These are phyloP conservation scores for Tarenaya hassleriana DNA, from an alignment of 345 rosid genomes.

Conservation along the genomic window DNA sequence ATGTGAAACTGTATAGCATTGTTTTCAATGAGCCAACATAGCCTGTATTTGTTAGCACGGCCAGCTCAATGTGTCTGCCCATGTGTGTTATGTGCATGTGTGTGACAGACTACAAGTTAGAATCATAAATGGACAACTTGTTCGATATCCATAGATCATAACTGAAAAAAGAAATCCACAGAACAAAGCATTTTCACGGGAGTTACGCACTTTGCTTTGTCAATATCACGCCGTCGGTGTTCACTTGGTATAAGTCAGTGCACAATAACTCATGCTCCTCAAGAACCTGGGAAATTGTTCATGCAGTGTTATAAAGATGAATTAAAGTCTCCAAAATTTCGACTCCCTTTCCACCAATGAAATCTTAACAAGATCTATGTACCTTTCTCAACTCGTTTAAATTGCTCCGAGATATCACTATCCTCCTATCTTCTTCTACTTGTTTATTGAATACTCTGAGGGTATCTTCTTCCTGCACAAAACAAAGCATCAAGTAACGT, in stretches of 20 bases:
- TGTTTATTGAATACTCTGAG: constrained; percentile 75
- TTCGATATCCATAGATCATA: constrained; percentile 4
- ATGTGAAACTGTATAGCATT: background rate
- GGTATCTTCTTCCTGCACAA: constrained; percentile 69
- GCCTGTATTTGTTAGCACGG: background rate
- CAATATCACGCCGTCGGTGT: constrained; percentile 75
- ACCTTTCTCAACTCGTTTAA: constrained; percentile 80
- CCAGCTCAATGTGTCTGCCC: background rate
- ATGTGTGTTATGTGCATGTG: background rate
- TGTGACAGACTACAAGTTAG: background rate
- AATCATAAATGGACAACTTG: too few relatives aligned
- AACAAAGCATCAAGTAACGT: constrained; percentile 3
- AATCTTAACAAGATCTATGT: constrained; percentile 7
- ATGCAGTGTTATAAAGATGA: constrained; percentile 6
- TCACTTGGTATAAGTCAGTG: constrained; percentile 59
- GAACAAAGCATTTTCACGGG: constrained; percentile 20
- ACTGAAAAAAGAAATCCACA: constrained; percentile 16
- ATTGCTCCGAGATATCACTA: constrained; percentile 80
- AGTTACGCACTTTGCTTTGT: constrained; percentile 74
- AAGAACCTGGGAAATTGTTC: constrained; percentile 52
- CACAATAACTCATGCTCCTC: constrained; percentile 88
- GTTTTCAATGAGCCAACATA: background rate
- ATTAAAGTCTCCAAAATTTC: constrained; percentile 34
- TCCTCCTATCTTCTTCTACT: constrained; percentile 81
- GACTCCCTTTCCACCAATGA: background rate